Evolutionary conservation across 306 rosid genomes (phyloP), one percentile per base, ranked within the genome.

Genomic region (Rubus parviflorus): DNA sequence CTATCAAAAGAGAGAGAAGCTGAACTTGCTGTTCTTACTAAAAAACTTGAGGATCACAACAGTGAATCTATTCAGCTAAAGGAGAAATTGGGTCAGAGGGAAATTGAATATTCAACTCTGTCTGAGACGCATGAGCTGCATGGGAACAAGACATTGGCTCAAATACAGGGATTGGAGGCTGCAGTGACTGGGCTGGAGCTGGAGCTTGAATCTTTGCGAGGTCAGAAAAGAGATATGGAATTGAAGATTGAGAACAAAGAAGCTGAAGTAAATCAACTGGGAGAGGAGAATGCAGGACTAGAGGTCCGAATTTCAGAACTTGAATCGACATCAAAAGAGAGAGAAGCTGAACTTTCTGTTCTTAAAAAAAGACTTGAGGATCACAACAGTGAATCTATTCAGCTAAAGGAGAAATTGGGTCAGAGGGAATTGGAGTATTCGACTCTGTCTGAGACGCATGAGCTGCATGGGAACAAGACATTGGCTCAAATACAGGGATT

Each of bases 71-170:
- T 70, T 79, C 87, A 82, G 69, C 73, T 89, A 56, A 84, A 81
- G 84, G 96, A 88, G 84, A 85, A 82, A 76, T 77, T 78, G 81
- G 87, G 83, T 56, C 89, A 70, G 82, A 90, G 78, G 77, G 91
- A 88, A 58, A 81, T 76, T 48, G 92, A 90, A 75, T 65, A 84
- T 84, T 82, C 86, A 46, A 67, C 75, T 79, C 86, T 94, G 80
- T 84, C 84, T 58, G 87, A 87, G 84, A 80, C 12, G 83, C 93
- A 87, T 47, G 87, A 84, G 79, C 83, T 64, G 72, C 76, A 81
- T 72, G 80, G 83, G 81, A 87, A 72, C 19, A 86, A 83, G 49
- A 83, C 88, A 60, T 81, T 83, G 40, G 79, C 76, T 77, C 85
- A 72, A 62, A 77, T 87, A 72, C 78, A 57, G 77, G 84, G 73